These are phyloP conservation scores for Halophytophthora batemanensis DNA, from an alignment of 352 stramenopile species.

Conservation along the genomic window DNA sequence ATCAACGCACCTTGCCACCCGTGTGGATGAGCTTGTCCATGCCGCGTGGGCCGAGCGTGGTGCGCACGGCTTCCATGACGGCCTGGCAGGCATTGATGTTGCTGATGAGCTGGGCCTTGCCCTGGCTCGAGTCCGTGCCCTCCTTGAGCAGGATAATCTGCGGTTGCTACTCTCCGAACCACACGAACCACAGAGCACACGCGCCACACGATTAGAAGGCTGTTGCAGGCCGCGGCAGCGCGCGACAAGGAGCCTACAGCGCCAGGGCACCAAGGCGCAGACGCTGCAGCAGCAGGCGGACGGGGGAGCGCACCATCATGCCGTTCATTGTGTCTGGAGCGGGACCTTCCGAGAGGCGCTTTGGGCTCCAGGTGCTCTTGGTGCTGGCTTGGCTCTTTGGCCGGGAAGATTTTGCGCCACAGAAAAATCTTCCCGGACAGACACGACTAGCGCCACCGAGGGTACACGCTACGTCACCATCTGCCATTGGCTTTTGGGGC, in stretches of 20 bases:
- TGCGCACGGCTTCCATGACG: constrained; percentile 96
- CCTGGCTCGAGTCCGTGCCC: constrained; percentile 98
- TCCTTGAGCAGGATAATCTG: constrained; percentile 99
- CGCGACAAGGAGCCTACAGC: neutral
- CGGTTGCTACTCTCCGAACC: constrained; percentile 67
- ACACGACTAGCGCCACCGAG: constrained; percentile 1
- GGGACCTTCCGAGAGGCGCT: neutral
- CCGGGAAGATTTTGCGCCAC: constrained; percentile 26
- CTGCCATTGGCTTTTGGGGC: neutral
- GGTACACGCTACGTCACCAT: neutral
- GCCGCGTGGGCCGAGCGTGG: constrained; percentile 95
- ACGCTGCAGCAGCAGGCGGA: neutral
- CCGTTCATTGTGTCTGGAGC: constrained; percentile 24
- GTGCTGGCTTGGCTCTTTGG: neutral
- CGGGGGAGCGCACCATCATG: constrained; percentile 33
- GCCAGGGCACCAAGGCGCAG: neutral
- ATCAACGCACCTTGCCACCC: constrained; percentile 47
- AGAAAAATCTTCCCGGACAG: constrained; percentile 4
- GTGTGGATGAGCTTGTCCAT: constrained; percentile 99
- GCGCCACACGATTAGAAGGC: neutral
- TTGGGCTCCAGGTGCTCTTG: constrained; percentile 10
- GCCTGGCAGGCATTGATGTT: constrained; percentile 91
- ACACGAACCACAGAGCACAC: neutral
- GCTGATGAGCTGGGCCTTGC: constrained; percentile 94
- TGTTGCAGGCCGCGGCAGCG: neutral